These are phyloP conservation scores for Lanmaoa pseudosensibilis DNA, from an alignment of 768 basidiomycete species.

Conservation along the genomic window DNA sequence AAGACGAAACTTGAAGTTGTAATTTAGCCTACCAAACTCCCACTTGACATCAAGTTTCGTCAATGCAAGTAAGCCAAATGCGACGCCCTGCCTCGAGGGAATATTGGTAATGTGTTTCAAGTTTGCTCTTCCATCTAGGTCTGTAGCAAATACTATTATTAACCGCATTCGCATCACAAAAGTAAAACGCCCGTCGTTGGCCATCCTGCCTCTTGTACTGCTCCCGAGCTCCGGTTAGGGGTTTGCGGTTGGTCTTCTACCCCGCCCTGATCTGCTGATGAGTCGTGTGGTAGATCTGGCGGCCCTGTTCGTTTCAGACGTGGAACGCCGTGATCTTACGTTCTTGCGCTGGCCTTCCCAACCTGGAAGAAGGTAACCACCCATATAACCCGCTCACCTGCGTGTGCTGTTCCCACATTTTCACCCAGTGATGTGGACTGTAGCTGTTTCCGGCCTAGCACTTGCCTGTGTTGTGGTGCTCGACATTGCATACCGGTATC, in stretches of 20 bases:
- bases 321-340: background rate
- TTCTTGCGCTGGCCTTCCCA: background rate
- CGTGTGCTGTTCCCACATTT: background rate
- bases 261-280: background rate
- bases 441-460: conserved; percentile 1
- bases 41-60: background rate
- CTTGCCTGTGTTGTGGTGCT: conserved; percentile 11
- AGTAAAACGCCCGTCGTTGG: too few species aligned
- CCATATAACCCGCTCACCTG: background rate
- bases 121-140: too few species aligned
- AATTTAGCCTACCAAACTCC: background rate
- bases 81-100: too few species aligned
- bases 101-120: too few species aligned
- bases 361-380: background rate
- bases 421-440: conserved; percentile 5
- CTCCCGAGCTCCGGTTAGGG: background rate
- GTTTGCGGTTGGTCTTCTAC: background rate
- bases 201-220: too few species aligned
- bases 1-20: background rate
- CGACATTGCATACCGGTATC: conserved; percentile 6
- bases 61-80: background rate
- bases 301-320: background rate
- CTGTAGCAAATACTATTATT: background rate
- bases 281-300: background rate
- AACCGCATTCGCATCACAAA: background rate